Conservation (phyloP, 148 eudicot genomes). For the Rheum nobile region DNA sequence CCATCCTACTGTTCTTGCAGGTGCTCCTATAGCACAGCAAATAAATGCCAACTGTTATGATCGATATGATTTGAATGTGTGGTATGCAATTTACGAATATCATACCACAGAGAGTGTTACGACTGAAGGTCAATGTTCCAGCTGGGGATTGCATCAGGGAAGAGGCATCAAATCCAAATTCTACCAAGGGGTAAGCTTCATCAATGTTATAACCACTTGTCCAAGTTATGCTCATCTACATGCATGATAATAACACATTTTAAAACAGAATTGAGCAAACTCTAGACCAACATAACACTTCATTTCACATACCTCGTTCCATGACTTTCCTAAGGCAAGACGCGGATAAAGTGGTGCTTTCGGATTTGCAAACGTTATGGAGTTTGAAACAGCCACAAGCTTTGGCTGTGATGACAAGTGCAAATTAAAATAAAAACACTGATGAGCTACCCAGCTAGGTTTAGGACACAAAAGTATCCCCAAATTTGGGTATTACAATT, state of each 20-base stretch:
- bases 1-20: conserved; percentile 96
- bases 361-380: conserved; percentile 23
- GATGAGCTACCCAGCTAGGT: no score
- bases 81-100: background rate
- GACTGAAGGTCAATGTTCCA: conserved; percentile 61
- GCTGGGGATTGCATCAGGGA: conserved; percentile 37
- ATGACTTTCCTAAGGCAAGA: background rate
- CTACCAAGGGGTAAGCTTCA: conserved; percentile 67
- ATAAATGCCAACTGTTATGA: background rate
- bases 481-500: no score
- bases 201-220: conserved; percentile 83
- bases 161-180: conserved; percentile 42
- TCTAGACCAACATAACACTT: background rate
- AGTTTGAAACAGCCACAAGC: conserved; percentile 24
- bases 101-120: conserved; percentile 73
- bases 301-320: background rate
- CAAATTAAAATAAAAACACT: no score
- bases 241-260: conserved; percentile 1
- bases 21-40: conserved; percentile 46
- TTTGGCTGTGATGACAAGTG: conserved; percentile 18
- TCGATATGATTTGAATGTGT: background rate
- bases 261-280: background rate
- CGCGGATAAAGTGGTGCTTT: background rate
- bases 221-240: conserved; percentile 85
- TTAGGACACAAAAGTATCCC: no score